Conservation (phyloP, 2,329 filamentous ascomycete genomes). For the Colletotrichum viniferum region DNA sequence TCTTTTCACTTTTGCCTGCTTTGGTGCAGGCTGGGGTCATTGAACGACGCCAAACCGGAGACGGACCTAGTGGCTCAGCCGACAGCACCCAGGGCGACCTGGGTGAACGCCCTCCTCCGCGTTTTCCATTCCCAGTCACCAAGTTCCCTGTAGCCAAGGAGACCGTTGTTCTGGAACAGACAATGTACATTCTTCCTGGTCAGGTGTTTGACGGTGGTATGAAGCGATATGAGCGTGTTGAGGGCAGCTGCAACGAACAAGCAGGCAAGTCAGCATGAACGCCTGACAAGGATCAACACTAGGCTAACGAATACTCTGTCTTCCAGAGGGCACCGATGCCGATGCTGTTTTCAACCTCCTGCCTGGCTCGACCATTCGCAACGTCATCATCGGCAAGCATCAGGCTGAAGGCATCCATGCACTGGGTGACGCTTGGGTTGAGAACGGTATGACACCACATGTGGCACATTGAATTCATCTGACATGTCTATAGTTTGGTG, state of each 20-base stretch:
- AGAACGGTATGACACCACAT: slow-evolving; percentile 26
- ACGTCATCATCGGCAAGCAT: slow-evolving; percentile 43
- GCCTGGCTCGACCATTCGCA: slow-evolving; percentile 38
- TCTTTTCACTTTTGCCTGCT: slow-evolving; percentile 25
- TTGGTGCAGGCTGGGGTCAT: slow-evolving; percentile 23
- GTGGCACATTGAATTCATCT: rapidly evolving
- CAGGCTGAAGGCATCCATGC: slow-evolving; percentile 37
- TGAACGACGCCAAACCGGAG: slow-evolving; percentile 26
- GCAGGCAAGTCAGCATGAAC: slow-evolving; percentile 6
- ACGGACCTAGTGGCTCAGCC: slow-evolving; percentile 24
- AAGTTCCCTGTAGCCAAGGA: slow-evolving; percentile 32
- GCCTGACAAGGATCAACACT: background rate
- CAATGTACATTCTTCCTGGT: slow-evolving; percentile 36
- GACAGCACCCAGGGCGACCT: slow-evolving; percentile 31
- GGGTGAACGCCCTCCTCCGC: slow-evolving; percentile 29
- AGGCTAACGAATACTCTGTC: background rate
- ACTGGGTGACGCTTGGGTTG: slow-evolving; percentile 32
- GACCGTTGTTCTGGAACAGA: slow-evolving; percentile 28
- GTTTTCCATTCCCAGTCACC: slow-evolving; percentile 32
- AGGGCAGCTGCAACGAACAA: slow-evolving; percentile 47
- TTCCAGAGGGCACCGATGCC: slow-evolving; percentile 40
- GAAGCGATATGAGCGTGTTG: slow-evolving; percentile 41
- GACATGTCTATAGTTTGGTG: slow-evolving; percentile 27
- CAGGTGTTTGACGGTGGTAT: slow-evolving; percentile 38
- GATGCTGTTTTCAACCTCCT: slow-evolving; percentile 44